Percentiles rank a stretch among this genome's conserved stretches.
Evolutionary conservation across 257 asterid species (phyloP).

Genomic region (Primulina tabacum): DNA sequence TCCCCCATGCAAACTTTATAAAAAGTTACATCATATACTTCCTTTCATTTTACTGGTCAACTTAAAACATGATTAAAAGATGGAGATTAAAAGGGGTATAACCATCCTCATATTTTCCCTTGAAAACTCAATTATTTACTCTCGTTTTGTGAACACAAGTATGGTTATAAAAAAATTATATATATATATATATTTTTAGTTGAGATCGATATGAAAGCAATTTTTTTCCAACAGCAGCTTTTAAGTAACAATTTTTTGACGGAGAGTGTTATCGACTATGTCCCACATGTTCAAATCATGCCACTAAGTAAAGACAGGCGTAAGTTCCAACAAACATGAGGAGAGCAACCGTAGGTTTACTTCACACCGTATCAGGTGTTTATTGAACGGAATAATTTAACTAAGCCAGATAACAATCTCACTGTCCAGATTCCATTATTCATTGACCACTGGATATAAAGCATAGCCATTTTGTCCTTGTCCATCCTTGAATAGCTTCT

Average conservation of each 20-base stretch:
- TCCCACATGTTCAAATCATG: not conserved
- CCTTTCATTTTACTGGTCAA: not conserved
- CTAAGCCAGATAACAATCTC: not conserved
- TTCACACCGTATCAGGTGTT: not conserved
- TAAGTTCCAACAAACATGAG: not conserved
- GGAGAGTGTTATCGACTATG: not conserved
- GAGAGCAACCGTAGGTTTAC: not conserved
- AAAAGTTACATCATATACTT: not conserved
- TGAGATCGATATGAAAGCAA: not conserved
- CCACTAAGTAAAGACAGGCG: not conserved
- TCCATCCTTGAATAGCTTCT: not conserved
- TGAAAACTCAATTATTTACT: not conserved
- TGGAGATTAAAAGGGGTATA: not conserved
- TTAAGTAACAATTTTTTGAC: not conserved
- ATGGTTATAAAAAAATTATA: not conserved
- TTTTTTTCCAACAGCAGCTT: not conserved
- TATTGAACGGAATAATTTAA: not conserved
- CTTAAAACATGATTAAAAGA: too few relatives aligned
- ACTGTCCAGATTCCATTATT: not conserved
- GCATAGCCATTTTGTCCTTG: not conserved
- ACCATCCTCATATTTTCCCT: not conserved
- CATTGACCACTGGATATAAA: not conserved
- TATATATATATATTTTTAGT: too few relatives aligned
- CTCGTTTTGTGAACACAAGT: not conserved
- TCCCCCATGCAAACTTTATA: not conserved